Evolutionary conservation across 139 green algal species (phyloP).

Genomic region (Tetradesmus lagerheimii): DNA sequence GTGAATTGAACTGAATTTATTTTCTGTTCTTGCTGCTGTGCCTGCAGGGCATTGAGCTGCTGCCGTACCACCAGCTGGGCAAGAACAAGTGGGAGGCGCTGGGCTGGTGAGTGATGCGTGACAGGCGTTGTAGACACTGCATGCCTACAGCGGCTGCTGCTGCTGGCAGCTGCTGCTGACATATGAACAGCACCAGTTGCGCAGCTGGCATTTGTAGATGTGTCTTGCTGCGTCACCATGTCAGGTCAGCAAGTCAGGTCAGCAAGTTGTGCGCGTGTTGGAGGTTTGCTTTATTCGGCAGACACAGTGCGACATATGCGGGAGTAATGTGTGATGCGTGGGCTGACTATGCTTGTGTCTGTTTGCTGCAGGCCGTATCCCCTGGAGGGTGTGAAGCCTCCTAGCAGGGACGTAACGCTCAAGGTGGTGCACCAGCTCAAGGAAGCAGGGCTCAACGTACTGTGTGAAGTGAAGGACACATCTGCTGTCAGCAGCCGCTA

Average conservation of each 20-base stretch:
- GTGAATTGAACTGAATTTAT: too few relatives aligned
- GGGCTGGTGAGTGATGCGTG: constrained; percentile 30
- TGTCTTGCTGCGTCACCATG: too few relatives aligned
- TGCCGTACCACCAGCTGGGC: constrained; percentile 81
- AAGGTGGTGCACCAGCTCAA: constrained; percentile 40
- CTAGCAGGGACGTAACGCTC: constrained; percentile 24
- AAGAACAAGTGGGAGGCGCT: constrained; percentile 73
- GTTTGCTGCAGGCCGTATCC: constrained; percentile 56
- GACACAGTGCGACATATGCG: too few relatives aligned
- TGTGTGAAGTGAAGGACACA: constrained; percentile 45
- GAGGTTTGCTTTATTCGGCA: too few relatives aligned
- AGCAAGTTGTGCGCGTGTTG: too few relatives aligned
- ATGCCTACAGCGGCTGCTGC: too few relatives aligned
- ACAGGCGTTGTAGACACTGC: not conserved
- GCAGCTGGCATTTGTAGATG: too few relatives aligned
- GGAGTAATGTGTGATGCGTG: too few relatives aligned
- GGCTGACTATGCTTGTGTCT: too few relatives aligned
- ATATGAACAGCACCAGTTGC: not conserved
- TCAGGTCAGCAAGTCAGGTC: too few relatives aligned
- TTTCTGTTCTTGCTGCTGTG: not conserved
- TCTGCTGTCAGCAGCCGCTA: not conserved
- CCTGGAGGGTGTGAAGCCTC: constrained; percentile 57
- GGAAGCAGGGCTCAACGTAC: constrained; percentile 49
- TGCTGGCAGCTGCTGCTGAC: not conserved
- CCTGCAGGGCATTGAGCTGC: constrained; percentile 71